Evolutionary conservation across 1,284 basidiomycete species (phyloP).

Genomic region (Wallemia mellicola): DNA sequence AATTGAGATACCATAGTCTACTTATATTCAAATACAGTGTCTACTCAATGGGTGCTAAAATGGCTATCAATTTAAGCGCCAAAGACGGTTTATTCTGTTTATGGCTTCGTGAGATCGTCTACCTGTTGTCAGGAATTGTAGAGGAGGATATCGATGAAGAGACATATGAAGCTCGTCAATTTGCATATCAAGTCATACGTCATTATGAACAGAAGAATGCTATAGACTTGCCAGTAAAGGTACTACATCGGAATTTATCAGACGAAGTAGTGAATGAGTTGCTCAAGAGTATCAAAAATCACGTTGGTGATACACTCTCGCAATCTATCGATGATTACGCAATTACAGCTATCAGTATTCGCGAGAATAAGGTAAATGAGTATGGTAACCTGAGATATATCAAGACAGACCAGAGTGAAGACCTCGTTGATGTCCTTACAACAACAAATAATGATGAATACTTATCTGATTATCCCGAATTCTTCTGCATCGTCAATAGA

Average conservation of each 20-base stretch:
- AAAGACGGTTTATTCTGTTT: background rate
- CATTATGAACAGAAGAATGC: no score
- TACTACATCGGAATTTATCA: background rate
- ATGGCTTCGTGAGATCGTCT: background rate
- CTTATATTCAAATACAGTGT: background rate
- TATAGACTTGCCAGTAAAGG: background rate
- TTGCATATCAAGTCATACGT: background rate
- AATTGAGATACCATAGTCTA: no score
- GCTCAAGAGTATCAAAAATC: background rate
- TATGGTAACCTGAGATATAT: background rate
- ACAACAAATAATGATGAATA: background rate
- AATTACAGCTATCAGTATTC: background rate
- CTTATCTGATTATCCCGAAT: background rate
- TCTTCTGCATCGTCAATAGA: background rate
- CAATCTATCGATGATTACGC: background rate
- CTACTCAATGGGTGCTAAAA: background rate
- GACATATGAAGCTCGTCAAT: background rate
- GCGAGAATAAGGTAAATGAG: background rate
- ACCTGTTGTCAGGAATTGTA: background rate
- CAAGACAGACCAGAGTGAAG: background rate
- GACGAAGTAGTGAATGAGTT: background rate
- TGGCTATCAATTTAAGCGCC: background rate
- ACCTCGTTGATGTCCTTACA: background rate
- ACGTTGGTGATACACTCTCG: background rate
- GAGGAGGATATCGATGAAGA: background rate